Evolutionary conservation across 441 rosid species (phyloP).

Genomic region (Mallotus repandus): DNA sequence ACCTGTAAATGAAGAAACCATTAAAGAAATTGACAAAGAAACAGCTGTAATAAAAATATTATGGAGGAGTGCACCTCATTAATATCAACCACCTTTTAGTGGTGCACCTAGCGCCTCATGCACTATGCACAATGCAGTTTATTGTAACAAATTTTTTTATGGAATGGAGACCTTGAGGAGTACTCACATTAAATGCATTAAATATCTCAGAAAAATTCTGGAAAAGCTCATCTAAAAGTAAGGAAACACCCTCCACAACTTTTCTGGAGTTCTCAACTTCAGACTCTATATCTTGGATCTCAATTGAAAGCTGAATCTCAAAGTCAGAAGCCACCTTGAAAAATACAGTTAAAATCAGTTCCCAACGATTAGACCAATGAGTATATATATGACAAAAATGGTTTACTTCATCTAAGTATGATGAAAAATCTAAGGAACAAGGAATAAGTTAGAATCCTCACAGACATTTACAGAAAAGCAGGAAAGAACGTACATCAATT

Average conservation of each 20-base stretch:
- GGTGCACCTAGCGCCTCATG: too few species aligned
- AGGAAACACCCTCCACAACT: slow-evolving; percentile 44
- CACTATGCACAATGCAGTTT: too few species aligned
- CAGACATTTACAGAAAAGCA: slow-evolving; percentile 23
- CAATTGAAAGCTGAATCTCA: slow-evolving; percentile 44
- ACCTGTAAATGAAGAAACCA: too few species aligned
- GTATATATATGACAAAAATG: slow-evolving; percentile 13
- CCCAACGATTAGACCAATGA: slow-evolving; percentile 13
- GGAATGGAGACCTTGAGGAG: slow-evolving; percentile 5
- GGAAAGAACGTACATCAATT: slow-evolving; percentile 42
- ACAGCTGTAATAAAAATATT: too few species aligned
- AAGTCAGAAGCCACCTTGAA: slow-evolving; percentile 41
- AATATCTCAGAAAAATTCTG: slow-evolving; percentile 45
- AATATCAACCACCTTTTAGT: too few species aligned
- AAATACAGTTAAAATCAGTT: slow-evolving; percentile 29
- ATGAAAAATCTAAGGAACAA: slow-evolving; percentile 10
- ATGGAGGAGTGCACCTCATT: too few species aligned
- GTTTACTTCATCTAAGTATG: not conserved
- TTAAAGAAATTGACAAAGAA: too few species aligned
- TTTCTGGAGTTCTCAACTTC: slow-evolving; percentile 52
- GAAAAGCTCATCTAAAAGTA: slow-evolving; percentile 61
- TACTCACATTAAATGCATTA: slow-evolving; percentile 59
- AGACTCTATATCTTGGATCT: slow-evolving; percentile 52
- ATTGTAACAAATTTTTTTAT: too few species aligned
- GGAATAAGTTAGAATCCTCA: slow-evolving; percentile 19